Percentiles rank a stretch among this genome's conserved stretches.
phyloP scores from a whole-genome alignment of 768 basidiomycete genomes.

The Rossbeevera mucosa region DNA sequence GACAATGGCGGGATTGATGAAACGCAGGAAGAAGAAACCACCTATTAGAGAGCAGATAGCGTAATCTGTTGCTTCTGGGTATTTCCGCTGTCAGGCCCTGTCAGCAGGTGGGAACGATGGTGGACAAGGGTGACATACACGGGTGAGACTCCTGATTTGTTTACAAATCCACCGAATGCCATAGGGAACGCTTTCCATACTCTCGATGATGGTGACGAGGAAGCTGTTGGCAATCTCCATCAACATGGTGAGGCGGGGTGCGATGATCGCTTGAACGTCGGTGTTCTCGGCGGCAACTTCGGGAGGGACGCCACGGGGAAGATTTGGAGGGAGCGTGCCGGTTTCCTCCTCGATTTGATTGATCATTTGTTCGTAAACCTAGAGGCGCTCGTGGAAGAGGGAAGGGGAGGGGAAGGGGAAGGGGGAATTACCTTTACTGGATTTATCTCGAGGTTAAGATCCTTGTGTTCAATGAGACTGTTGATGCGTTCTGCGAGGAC shows the following conservation, averaged over 20 bases:
- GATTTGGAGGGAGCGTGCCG: conserved; percentile 82
- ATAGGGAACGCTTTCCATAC: conserved; percentile 97
- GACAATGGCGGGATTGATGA: conserved; percentile 99
- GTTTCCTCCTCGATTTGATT: conserved; percentile 98
- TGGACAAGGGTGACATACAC: conserved; percentile 48
- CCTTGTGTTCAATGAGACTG: conserved; percentile 98
- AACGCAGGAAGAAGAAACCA: conserved; percentile 99
- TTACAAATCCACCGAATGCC: conserved; percentile 99
- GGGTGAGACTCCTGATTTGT: conserved; percentile 93
- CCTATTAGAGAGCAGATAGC: conserved; percentile 98
- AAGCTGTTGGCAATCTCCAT: conserved; percentile 99
- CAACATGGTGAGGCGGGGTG: conserved; percentile 94
- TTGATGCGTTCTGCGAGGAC: conserved; percentile 98
- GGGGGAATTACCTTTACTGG: conserved; percentile 75
- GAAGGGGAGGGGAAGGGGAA: not conserved
- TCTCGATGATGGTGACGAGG: conserved; percentile 95
- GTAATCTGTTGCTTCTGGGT: conserved; percentile 97
- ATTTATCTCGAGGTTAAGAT: conserved; percentile 98
- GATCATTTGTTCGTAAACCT: conserved; percentile 99
- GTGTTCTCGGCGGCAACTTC: conserved; percentile 91
- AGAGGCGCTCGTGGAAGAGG: conserved; percentile 1
- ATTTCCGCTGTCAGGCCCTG: conserved; percentile 70
- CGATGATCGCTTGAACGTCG: conserved; percentile 97
- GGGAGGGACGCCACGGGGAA: conserved; percentile 90
- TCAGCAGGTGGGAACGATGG: conserved; percentile 6